phyloP scores from a whole-genome alignment of 208 protist genomes.

The Trypanosoma boissoni region DNA sequence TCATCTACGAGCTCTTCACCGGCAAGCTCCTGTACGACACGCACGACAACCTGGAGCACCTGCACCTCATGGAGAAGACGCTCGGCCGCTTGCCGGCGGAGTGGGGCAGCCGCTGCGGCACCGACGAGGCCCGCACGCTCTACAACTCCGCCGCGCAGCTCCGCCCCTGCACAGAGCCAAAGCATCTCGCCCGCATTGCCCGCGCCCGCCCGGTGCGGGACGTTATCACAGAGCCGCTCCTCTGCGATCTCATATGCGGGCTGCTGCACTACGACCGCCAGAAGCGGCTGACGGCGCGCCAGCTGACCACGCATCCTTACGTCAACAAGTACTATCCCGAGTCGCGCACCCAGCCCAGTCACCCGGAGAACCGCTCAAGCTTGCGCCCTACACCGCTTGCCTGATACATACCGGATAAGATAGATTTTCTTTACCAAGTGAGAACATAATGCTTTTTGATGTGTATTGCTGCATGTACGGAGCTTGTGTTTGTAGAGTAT shows the following conservation, averaged over 20 bases:
- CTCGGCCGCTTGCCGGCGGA: slow-evolving; percentile 53
- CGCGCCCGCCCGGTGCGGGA: slow-evolving; percentile 55
- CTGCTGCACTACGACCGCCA: slow-evolving; percentile 75
- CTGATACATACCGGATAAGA: slow-evolving; percentile 16
- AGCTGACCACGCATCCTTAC: slow-evolving; percentile 75
- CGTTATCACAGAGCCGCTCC: slow-evolving; percentile 44
- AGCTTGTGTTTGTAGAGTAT: too few relatives aligned
- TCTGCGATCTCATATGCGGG: slow-evolving; percentile 61
- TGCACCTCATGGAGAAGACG: slow-evolving; percentile 75
- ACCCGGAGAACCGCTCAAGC: slow-evolving; percentile 54
- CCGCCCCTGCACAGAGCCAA: slow-evolving; percentile 54
- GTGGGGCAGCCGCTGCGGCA: slow-evolving; percentile 47
- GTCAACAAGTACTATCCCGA: slow-evolving; percentile 83
- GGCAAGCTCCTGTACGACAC: slow-evolving; percentile 69
- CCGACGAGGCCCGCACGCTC: slow-evolving; percentile 46
- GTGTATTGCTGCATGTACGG: too few relatives aligned
- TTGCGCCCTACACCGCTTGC: slow-evolving; percentile 43
- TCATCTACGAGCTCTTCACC: slow-evolving; percentile 69
- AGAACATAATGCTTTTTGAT: too few relatives aligned
- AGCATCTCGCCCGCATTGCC: slow-evolving; percentile 59
- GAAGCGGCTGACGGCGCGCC: slow-evolving; percentile 58
- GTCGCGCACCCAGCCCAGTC: slow-evolving; percentile 51
- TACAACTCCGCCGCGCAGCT: slow-evolving; percentile 47
- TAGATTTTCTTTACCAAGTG: too few relatives aligned
- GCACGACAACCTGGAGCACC: slow-evolving; percentile 53